Evolutionary conservation across 163 green algal species (phyloP), one percentile per base, ranked within the genome.

Genomic region (Scenedesmus sp.): DNA sequence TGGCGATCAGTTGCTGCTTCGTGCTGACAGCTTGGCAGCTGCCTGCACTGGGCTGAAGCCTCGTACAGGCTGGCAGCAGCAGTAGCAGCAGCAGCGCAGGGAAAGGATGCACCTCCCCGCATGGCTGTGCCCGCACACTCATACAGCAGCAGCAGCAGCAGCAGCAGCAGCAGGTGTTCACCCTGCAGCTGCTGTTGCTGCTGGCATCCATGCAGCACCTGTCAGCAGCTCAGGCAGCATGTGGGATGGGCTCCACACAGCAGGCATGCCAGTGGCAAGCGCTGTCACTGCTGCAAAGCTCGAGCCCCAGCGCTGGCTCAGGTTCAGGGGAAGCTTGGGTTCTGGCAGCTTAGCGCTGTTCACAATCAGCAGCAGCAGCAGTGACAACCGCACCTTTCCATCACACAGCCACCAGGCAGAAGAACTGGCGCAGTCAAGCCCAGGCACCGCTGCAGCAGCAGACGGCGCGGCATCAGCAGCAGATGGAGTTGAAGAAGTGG

Each of bases 11-110:
- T 26, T 82, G 84, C 18, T 59, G 60, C 34, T 15, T 82, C 5
- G 84, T 82, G 34, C 64, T 89, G 46, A 82, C 64, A 56, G 62
- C 62, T 2, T 89, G 84, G 84, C 84, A 89, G 84, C 54, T 89
- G 84, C 84, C 84, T 46, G 64, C 15, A 5, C 2, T 62, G 18
- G 12, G 59, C 4, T 88, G 84, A 26, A 57, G 59, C 23, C 82
- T 87, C 16, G 82, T 55, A 26, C 59, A 88, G 10, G 26, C 12
- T 20, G n/a, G 26, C 59, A 82, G 16, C 82, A 86, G 82, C 76
- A 59, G 76, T 26, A 84, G 54, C 13, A 60, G 52, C 52, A n/a
- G 12, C 3, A n/a, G 77, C 52, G 8, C 74, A 60, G 46, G 26
- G 57, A 8, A 1, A 60, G 46, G 57, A 8, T 6, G 46, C 82